Percentiles rank a stretch among this genome's conserved stretches.
phyloP scores from a whole-genome alignment of 257 asterid species.

The Solanum bulbocastanum region DNA sequence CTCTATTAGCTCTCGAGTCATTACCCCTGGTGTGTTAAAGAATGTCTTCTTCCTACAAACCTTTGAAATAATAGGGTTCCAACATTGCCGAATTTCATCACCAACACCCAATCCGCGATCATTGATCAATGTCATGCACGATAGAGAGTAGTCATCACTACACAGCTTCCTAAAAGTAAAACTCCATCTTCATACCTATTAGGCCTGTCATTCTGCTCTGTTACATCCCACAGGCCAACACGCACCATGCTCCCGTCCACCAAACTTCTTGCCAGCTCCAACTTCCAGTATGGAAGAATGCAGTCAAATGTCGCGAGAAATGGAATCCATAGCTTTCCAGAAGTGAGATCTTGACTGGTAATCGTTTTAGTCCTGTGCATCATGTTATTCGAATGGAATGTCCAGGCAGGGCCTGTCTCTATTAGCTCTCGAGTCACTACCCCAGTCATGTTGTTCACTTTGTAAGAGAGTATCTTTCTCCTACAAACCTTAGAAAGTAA shows the following conservation, averaged over 20 bases:
- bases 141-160: slow-evolving; percentile 5
- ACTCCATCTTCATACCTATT: slow-evolving; percentile 7
- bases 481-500: background rate
- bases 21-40: too few species aligned
- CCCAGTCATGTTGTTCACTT: background rate
- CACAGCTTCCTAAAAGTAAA: slow-evolving; percentile 12
- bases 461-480: slow-evolving; percentile 2
- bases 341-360: slow-evolving; percentile 11
- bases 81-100: slow-evolving; percentile 35
- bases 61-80: slow-evolving; percentile 21
- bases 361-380: slow-evolving; percentile 32
- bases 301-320: slow-evolving; percentile 27
- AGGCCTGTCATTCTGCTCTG: slow-evolving; percentile 9
- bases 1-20: background rate
- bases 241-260: slow-evolving; percentile 18
- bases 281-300: slow-evolving; percentile 43
- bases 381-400: slow-evolving; percentile 7
- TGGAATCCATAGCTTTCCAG: slow-evolving; percentile 17
- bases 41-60: too few species aligned
- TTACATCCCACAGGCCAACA: slow-evolving; percentile 46
- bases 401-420: slow-evolving; percentile 39
- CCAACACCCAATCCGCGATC: slow-evolving; percentile 17
- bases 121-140: slow-evolving; percentile 19
- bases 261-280: slow-evolving; percentile 24
- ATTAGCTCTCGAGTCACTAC: slow-evolving; percentile 19